Evolutionary conservation across 2,329 filamentous ascomycete genomes (phyloP), one percentile per base, ranked within the genome.

Genomic region (Microcyclospora tardicrescens): DNA sequence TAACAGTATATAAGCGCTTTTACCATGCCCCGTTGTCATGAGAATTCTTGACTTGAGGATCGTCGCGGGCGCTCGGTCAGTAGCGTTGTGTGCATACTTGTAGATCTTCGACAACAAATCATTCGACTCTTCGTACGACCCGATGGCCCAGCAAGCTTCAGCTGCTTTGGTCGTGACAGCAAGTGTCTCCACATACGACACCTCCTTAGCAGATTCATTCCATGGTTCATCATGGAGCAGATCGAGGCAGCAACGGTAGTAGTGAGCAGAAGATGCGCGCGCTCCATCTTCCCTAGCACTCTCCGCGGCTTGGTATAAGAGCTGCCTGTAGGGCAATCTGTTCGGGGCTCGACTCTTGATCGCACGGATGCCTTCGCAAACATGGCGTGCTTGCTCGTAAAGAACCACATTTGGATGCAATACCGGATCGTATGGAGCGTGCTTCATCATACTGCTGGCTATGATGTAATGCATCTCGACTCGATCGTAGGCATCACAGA

Each of bases 391-490:
- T 43, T 81, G 79, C 42, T 75, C 79, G 53, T 93, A 86, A 10
- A 78, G 70, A 2, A 60, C 50, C 35, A 64, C 65, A 4, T 61
- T 63, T 2, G 60, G 56, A 16, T 57, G 49, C 16, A 72, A 71
- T 36, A 70, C 70, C 1, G 73, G 67, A 43, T 85, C 77, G 16
- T 72, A 61, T 6, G 66, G 63, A 15, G 65, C 75, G 50, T 86
- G 79, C 49, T 82, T 81, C 58, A 87, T 75, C 47, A 95, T 74
- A 0, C 80, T 81, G 54, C 84, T 79, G 0, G 84, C 81, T 51
- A 95, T 84, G 34, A 86, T 77, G 51, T 87, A 95, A 60, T 95
- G 86, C 87, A 95, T 95, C 50, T 82, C 81, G 14, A 73, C 67
- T 15, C 73, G 65, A 39, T 81, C 77, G 36, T 63, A 66, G 52